A percentile compares a stretch with the other conserved stretches of the same genome.
Evolutionary conservation across 305 asterid genomes (phyloP).

Genomic region (Fraxinus latifolia): DNA sequence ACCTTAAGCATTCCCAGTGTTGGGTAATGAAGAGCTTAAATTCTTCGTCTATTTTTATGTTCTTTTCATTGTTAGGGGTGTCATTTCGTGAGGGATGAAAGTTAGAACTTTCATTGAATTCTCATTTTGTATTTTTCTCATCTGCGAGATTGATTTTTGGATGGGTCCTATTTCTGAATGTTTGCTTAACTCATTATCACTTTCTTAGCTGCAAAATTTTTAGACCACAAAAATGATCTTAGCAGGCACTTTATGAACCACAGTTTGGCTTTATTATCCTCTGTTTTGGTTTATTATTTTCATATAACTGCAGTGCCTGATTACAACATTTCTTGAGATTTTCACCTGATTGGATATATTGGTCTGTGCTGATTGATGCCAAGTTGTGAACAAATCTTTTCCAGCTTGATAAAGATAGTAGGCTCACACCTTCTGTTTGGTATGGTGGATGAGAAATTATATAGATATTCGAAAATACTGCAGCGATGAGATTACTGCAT

Average conservation of each 20-base stretch:
- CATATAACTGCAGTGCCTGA: slow-evolving; percentile 11
- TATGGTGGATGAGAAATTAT: slow-evolving; percentile 1
- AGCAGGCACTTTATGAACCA: neutral
- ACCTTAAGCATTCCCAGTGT: neutral
- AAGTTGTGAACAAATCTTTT: neutral
- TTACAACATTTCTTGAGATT: slow-evolving; percentile 7
- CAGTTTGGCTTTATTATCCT: neutral
- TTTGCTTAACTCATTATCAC: neutral
- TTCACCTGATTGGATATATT: slow-evolving; percentile 3
- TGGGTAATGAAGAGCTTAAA: neutral
- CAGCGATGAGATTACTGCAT: neutral
- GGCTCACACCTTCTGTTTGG: neutral
- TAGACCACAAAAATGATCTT: neutral
- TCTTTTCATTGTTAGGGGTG: neutral
- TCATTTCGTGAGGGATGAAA: neutral
- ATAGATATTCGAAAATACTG: neutral
- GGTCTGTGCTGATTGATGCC: slow-evolving; percentile 11
- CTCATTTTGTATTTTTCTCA: neutral
- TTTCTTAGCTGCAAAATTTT: neutral
- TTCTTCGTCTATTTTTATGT: neutral
- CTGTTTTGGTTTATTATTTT: neutral
- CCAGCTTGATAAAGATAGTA: slow-evolving; percentile 1
- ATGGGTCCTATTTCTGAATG: neutral
- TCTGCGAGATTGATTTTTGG: neutral
- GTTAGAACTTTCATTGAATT: neutral